Base-by-base conservation (phyloP, 179 eudicot species). In the Gypsophila paniculata region DNA sequence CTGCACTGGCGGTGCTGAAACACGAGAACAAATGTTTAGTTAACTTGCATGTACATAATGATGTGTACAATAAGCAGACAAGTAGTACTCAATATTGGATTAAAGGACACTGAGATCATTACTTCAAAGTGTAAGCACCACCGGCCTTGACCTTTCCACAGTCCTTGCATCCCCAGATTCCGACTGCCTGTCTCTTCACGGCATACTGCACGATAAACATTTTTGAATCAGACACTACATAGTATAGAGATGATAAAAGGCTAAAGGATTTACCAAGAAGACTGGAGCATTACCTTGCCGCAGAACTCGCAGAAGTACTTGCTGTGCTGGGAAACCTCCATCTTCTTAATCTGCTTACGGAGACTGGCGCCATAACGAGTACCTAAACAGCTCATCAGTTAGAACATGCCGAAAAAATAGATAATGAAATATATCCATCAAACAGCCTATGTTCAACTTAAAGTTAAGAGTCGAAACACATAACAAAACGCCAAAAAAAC, bases 1-100 rank as follows among this genome's bases (percentile, higher is more conserved):
- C 96, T 17, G 96, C 96, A 75, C 90, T 86, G 7, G 96, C 96
- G 51, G 93, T 90, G 86, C 91, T 89, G 90, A 39, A 58, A 76
- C 18, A 22, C 1, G 4, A 61, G 18, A 25, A 65, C 0, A 21
- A 53, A 39, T 0, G 7, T 3, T 6, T 1, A 5, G 19, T 52
- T 18, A 39, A 26, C 64, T 42, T 42, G 8, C 6, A 42, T 2
- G 34, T 29, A 29, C 3, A 42, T 9, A 42, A 42, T 5, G 8
- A 26, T n/a, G 15, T 13, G 15, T 11, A 14, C 6, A 60, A 8
- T 6, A 60, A 26, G 8, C 32, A 25, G 9, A 60, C 12, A 26
- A 1, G 3, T 60, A 0, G 64, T 11, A 26, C n/a, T 4, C 13
- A 0, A 39, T 25, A 26, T 4, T 12, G 0, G 12, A 57, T 18